Conservation (phyloP, 495 filamentous ascomycete species). For the Acidomyces sp. region DNA sequence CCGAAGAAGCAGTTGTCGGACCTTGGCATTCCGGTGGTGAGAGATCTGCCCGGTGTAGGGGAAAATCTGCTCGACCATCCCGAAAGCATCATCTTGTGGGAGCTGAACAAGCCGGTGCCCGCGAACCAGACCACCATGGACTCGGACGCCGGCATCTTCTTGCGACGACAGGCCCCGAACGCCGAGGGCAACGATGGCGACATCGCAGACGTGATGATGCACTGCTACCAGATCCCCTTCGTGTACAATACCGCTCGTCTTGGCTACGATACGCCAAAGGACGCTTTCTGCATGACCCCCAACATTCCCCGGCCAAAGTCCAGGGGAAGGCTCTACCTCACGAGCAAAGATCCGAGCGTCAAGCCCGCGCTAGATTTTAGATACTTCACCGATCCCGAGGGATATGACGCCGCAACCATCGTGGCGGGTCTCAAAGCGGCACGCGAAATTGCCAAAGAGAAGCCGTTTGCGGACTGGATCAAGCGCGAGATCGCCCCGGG, state of each 20-base stretch:
- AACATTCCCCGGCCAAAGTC: constrained; percentile 77
- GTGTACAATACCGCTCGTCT: constrained; percentile 43
- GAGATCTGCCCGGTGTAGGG: constrained; percentile 64
- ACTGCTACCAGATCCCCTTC: constrained; percentile 83
- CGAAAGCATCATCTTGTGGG: constrained; percentile 71
- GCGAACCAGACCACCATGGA: constrained; percentile 73
- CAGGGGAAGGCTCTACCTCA: constrained; percentile 58
- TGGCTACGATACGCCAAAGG: constrained; percentile 57
- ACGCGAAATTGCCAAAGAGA: constrained; percentile 53
- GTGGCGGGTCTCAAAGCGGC: constrained; percentile 65
- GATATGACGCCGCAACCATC: constrained; percentile 69
- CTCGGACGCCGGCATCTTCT: constrained; percentile 71
- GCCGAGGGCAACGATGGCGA: constrained; percentile 51
- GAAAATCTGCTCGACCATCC: constrained; percentile 70
- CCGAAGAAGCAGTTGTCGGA: constrained; percentile 46
- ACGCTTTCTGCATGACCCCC: constrained; percentile 85
- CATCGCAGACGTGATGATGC: constrained; percentile 75
- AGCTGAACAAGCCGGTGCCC: constrained; percentile 63
- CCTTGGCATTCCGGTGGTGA: constrained; percentile 54
- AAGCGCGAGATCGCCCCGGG: constrained; percentile 69
- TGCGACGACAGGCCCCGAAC: constrained; percentile 54
- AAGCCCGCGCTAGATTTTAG: constrained; percentile 77
- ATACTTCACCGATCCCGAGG: constrained; percentile 76
- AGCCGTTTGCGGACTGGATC: constrained; percentile 67
- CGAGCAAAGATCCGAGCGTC: constrained; percentile 52